Evolutionary conservation across 164 flowering plant genomes (phyloP).

Genomic region (Cinnamomum micranthum): DNA sequence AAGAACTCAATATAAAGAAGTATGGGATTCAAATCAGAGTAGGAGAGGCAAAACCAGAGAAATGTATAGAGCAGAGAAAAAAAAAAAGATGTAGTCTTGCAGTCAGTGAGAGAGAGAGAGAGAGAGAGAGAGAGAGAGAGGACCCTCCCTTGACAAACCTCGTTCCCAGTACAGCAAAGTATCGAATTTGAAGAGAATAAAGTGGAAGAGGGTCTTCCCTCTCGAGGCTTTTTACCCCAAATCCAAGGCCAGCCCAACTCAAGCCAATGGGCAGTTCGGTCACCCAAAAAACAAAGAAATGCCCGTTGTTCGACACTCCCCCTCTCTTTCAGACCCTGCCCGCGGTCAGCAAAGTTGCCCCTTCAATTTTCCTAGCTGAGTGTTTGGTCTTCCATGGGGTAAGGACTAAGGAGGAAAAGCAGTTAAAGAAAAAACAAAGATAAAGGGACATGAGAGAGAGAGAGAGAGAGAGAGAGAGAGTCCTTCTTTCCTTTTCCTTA

Average conservation of each 20-base stretch:
- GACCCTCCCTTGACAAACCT: slow-evolving; percentile 26
- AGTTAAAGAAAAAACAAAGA: slow-evolving; percentile 11
- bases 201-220: slow-evolving; percentile 35
- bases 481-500: background rate
- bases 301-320: background rate
- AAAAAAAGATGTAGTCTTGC: slow-evolving; percentile 20
- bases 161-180: slow-evolving; percentile 68
- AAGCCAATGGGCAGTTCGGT: slow-evolving; percentile 6
- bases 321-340: slow-evolving; percentile 10
- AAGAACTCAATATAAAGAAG: slow-evolving; percentile 12
- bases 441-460: slow-evolving; percentile 6
- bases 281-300: background rate
- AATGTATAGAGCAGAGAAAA: slow-evolving; percentile 33
- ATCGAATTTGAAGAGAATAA: slow-evolving; percentile 83
- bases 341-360: slow-evolving; percentile 19
- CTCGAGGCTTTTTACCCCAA: slow-evolving; percentile 30
- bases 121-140: slow-evolving; percentile 29
- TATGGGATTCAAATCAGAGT: slow-evolving; percentile 9
- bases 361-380: background rate
- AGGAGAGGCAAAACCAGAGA: slow-evolving; percentile 21
- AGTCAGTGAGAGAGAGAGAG: slow-evolving; percentile 29
- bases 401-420: slow-evolving; percentile 8
- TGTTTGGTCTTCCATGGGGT: slow-evolving; percentile 9
- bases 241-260: slow-evolving; percentile 40
- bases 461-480: background rate